A percentile compares a stretch with the other conserved stretches of the same genome.
Conservation (phyloP, 1,284 basidiomycete genomes). For the Cutaneotrichosporon sp. region DNA sequence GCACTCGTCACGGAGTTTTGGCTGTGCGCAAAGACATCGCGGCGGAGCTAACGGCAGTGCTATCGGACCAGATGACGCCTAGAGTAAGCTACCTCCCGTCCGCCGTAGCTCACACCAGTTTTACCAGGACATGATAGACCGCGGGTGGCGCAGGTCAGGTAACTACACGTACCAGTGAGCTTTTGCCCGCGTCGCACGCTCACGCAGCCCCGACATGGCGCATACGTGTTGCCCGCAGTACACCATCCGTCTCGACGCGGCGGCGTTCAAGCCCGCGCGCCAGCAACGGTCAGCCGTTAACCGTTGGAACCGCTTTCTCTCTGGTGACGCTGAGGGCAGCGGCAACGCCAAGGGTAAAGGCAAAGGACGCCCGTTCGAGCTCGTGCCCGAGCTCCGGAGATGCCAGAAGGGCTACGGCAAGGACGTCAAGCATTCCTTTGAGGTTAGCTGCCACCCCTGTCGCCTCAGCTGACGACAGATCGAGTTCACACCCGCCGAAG, state of each 20-base stretch:
- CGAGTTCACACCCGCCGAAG: slow-evolving; percentile 66
- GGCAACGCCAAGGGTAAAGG: slow-evolving; percentile 23
- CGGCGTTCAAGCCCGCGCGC: slow-evolving; percentile 66
- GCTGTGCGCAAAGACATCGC: slow-evolving; percentile 31
- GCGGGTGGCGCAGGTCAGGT: slow-evolving; percentile 85
- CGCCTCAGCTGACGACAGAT: slow-evolving; percentile 38
- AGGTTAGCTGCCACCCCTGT: slow-evolving; percentile 18
- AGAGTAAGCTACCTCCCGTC: slow-evolving; percentile 18
- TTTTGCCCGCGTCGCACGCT: slow-evolving; percentile 5
- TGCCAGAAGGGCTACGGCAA: slow-evolving; percentile 28
- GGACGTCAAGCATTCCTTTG: slow-evolving; percentile 25
- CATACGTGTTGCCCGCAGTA: slow-evolving; percentile 87
- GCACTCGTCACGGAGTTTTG: slow-evolving; percentile 46
- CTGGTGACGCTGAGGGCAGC: slow-evolving; percentile 2
- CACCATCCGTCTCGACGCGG: slow-evolving; percentile 78
- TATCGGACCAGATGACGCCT: slow-evolving; percentile 31
- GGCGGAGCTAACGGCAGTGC: slow-evolving; percentile 7
- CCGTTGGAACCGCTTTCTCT: slow-evolving; percentile 63
- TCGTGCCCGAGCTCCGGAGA: slow-evolving; percentile 27
- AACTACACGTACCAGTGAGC: slow-evolving; percentile 56
- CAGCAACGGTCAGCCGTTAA: slow-evolving; percentile 66
- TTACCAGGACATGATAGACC: slow-evolving; percentile 63
- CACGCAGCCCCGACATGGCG: slow-evolving; percentile 66
- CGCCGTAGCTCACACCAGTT: slow-evolving; percentile 27
- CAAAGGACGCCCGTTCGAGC: slow-evolving; percentile 31